Base-by-base conservation (phyloP, 2,329 filamentous ascomycete genomes). In the Xylariaceae sp. region DNA sequence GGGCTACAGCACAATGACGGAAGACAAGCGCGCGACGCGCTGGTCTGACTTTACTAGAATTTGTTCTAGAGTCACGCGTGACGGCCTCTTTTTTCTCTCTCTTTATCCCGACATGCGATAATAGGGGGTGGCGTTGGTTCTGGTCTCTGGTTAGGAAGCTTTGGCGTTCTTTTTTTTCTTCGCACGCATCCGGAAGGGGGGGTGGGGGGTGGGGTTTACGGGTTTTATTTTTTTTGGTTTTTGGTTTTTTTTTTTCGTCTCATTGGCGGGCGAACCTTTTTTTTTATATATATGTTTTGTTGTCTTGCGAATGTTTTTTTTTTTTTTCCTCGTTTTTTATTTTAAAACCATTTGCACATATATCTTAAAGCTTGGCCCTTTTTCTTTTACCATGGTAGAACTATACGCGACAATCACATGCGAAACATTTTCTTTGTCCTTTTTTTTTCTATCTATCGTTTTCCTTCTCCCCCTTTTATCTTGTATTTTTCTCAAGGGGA, bases 11-110 rank as follows among this genome's bases (percentile, higher is more conserved):
- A 37, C 8, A 37, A 30, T 30, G 42, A 30, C 42, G 42, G 12
- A 44, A 44, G 42, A 11, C 30, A 44, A 44, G 46, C 9, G 47
- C 55, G 58, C 60, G 56, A 52, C 35, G 41, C 56, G 48, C 51
- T 42, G 45, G 50, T 32, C 35, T 40, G 29, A 35, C 48, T 53
- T 50, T 6, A 12, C 19, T 43, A 37, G 46, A 19, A 19, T 29
- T 46, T 39, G 6, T 19, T 41, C 44, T 40, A 45, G 43, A 8
- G 39, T 46, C 41, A 44, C 19, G 50, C 49, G 48, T 42, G 55
- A 44, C 50, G 34, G 49, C 6, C 42, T 27, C n/a, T 44, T 30
- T 44, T 44, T 44, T 44, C n/a, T 44, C 11, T 5, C 27, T 30
- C 42, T 19, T 44, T 34, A 41, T 27, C 12, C 35, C 35, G 35